These are phyloP conservation scores for Ophiostoma fasciatum DNA, from an alignment of 2,329 filamentous ascomycete species.

Conservation along the genomic window DNA sequence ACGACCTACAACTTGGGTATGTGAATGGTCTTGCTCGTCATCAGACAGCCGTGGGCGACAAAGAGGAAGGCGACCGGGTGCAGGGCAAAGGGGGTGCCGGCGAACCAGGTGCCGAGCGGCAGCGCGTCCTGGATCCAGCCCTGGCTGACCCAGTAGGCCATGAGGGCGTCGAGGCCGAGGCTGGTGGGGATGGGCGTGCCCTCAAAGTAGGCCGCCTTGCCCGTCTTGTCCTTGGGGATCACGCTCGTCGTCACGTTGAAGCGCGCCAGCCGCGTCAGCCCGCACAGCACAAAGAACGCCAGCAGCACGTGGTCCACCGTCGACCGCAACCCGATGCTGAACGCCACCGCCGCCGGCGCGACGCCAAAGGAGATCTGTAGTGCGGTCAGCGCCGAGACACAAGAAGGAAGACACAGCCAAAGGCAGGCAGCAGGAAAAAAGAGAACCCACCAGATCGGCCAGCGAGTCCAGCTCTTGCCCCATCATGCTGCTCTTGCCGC, in stretches of 20 bases:
- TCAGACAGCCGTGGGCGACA: slow-evolving; percentile 76
- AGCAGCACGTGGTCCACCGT: slow-evolving; percentile 65
- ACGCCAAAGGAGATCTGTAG: slow-evolving; percentile 96
- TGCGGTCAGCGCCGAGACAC: too few species aligned
- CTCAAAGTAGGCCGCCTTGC: slow-evolving; percentile 93
- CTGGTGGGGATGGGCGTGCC: slow-evolving; percentile 92
- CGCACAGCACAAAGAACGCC: slow-evolving; percentile 85
- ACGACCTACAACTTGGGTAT: slow-evolving; percentile 87
- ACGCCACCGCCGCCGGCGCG: slow-evolving; percentile 73
- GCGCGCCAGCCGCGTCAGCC: slow-evolving; percentile 79
- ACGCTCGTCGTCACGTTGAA: slow-evolving; percentile 93
- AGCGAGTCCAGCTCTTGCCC: slow-evolving; percentile 94
- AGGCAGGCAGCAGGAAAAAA: neutral
- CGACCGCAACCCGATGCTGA: slow-evolving; percentile 78
- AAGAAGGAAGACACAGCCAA: too few species aligned
- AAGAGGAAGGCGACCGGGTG: slow-evolving; percentile 75
- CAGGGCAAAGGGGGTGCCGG: slow-evolving; percentile 59
- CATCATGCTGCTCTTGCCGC: slow-evolving; percentile 94
- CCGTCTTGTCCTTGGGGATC: slow-evolving; percentile 79
- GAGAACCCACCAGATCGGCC: slow-evolving; percentile 63
- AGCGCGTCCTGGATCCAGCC: slow-evolving; percentile 66
- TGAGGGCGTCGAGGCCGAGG: slow-evolving; percentile 62
- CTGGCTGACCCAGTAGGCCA: slow-evolving; percentile 78
- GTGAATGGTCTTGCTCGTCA: slow-evolving; percentile 90
- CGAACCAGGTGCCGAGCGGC: slow-evolving; percentile 56